Conservation (phyloP, 129 eudicot genomes). For the Centaurea solstitialis region DNA sequence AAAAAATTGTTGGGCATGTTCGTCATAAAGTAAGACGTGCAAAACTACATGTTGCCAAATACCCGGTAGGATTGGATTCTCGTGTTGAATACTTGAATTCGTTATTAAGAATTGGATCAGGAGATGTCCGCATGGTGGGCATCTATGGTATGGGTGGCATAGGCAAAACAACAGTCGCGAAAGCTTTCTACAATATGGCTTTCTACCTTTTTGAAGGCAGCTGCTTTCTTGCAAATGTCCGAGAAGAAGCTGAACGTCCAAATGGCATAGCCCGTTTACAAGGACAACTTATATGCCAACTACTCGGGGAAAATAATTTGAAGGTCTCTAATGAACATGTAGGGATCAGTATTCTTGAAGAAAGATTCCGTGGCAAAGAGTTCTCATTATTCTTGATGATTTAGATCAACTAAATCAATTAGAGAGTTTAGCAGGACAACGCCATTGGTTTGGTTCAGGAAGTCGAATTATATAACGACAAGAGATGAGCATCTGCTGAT, state of each 20-base stretch:
- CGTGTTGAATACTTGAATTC: constrained; percentile 5
- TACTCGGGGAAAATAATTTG: background rate
- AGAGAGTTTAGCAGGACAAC: constrained; percentile 8
- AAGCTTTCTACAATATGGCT: constrained; percentile 8
- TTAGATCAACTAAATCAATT: constrained; percentile 20
- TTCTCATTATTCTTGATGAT: constrained; percentile 32
- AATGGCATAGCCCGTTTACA: constrained; percentile 19
- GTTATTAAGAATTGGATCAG: background rate
- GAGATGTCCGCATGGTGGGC: constrained; percentile 12
- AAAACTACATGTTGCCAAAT: constrained; percentile 7
- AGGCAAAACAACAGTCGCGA: constrained; percentile 30
- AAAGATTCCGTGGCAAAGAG: background rate
- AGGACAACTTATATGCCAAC: constrained; percentile 11
- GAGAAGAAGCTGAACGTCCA: background rate
- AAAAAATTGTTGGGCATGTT: constrained; percentile 14
- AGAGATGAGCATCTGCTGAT: constrained; percentile 3
- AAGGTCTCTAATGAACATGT: background rate
- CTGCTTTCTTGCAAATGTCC: constrained; percentile 25
- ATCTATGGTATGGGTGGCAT: constrained; percentile 42
- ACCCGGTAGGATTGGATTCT: constrained; percentile 26
- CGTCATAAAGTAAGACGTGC: constrained; percentile 1
- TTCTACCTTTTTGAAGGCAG: constrained; percentile 15
- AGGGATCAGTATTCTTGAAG: background rate
- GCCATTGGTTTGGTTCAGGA: constrained; percentile 14
- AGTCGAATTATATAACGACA: constrained; percentile 30